Base-by-base conservation (phyloP, 2,329 filamentous ascomycete species). In the Teratosphaeria viscida region DNA sequence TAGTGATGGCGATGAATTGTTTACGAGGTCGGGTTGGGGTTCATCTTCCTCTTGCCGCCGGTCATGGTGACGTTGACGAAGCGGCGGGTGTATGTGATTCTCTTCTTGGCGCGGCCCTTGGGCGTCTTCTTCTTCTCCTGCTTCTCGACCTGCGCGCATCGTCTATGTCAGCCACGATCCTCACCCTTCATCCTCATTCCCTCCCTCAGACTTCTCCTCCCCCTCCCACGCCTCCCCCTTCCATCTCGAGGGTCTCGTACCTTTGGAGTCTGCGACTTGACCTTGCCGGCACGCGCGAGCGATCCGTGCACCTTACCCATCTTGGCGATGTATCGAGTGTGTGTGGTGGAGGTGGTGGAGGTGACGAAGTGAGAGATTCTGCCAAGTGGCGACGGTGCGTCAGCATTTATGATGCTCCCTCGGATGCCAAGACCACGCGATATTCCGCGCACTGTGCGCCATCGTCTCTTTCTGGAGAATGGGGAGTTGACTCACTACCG, bases 31-130 rank as follows among this genome's bases (percentile, higher is more conserved):
- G 88, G 88, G 84, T 90, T 90, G 78, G 88, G 87, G 85, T 92
- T 92, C 88, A 92, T 92, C 88, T 96, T 96, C 80, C 92, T 85
- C 92, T 97, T 97, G 82, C 92, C 92, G 79, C 91, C 92, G 69
- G 92, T 95, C 81, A 96, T 85, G 75, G 90, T 94, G 76, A 97
- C 91, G 82, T 97, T 96, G 72, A 97, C 92, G 83, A 97, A 97
- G 75, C 92, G 91, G 78, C 92, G 89, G 72, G 90, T 96, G 86
- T 96, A 96, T 78, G 85, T 86, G 78, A 95, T 86, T 75, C 92
- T 86, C 91, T 97, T 97, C 82, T 94, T 90, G 72, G 92, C 92
- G 76, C 92, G 91, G 76, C 92, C 92, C 87, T 96, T 96, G 77
- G 92, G 91, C 72, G 82, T 84, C 89, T 97, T 96, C 81, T 89